A percentile compares a stretch with the other conserved stretches of the same genome.
Conservation (phyloP, 2,329 filamentous ascomycete genomes). For the Neonectria magnoliae region DNA sequence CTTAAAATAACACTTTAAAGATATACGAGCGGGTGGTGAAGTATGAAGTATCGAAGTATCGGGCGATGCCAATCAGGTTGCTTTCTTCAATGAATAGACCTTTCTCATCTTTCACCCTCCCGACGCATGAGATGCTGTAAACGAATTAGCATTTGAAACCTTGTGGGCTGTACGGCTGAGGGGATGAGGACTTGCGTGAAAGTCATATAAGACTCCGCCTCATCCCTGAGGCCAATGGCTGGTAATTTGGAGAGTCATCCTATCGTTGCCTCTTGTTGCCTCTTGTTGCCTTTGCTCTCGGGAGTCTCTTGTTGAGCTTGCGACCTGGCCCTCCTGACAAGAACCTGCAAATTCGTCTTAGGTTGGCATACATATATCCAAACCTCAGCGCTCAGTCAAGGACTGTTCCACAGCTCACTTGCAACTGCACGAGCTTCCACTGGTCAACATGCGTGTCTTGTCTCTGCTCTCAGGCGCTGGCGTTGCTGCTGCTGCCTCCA, state of each 20-base stretch:
- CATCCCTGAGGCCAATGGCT: slow-evolving; percentile 12
- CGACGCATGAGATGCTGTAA: no score
- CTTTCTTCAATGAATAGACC: no score
- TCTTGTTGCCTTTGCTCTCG: background rate
- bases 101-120: no score
- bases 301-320: background rate
- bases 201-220: slow-evolving; percentile 25
- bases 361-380: background rate
- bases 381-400: background rate
- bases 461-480: slow-evolving; percentile 41
- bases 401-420: background rate
- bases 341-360: background rate
- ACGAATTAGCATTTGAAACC: no score
- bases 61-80: no score
- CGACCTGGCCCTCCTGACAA: background rate
- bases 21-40: no score
- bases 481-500: slow-evolving; percentile 39
- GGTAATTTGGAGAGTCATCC: slow-evolving; percentile 18
- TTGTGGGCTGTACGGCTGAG: no score
- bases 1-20: no score
- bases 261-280: background rate
- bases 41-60: no score
- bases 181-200: background rate
- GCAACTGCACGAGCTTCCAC: background rate
- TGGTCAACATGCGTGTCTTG: slow-evolving; percentile 37